These are phyloP conservation scores for Cydonia oblonga DNA, from an alignment of 331 rosid genomes.

Conservation along the genomic window DNA sequence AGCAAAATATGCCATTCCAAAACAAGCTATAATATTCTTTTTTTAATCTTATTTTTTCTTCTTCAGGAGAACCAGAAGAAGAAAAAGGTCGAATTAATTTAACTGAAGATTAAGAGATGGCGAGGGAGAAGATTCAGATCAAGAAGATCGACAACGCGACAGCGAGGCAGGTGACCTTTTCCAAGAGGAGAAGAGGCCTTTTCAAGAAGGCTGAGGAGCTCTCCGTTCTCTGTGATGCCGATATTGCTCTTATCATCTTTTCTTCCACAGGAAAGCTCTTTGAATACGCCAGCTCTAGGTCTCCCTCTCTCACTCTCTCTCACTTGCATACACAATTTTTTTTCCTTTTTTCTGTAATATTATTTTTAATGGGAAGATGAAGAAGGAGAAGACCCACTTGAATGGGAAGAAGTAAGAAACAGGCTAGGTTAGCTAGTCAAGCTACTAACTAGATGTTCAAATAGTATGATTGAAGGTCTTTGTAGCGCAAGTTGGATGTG, in stretches of 20 bases:
- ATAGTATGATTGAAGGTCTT: not conserved
- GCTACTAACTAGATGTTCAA: not conserved
- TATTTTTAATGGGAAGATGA: not conserved
- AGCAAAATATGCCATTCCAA: not conserved
- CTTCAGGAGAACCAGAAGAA: not conserved
- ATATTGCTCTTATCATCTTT: slow-evolving; percentile 72
- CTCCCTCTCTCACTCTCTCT: not conserved
- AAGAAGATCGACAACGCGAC: slow-evolving; percentile 86
- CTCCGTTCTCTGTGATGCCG: slow-evolving; percentile 87
- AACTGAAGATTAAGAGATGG: slow-evolving; percentile 30
- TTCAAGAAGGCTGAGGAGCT: slow-evolving; percentile 89
- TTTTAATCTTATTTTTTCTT: not conserved
- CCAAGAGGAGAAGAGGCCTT: slow-evolving; percentile 80
- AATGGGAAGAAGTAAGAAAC: not conserved
- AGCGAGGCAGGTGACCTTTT: slow-evolving; percentile 90
- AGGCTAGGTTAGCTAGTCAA: too few relatives aligned
- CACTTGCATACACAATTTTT: not conserved
- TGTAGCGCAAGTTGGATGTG: not conserved
- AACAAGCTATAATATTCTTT: not conserved
- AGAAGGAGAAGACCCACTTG: not conserved
- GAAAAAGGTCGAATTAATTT: not conserved
- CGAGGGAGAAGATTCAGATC: slow-evolving; percentile 91
- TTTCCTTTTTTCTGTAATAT: not conserved
- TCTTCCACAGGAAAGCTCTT: slow-evolving; percentile 82
- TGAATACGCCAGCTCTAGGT: slow-evolving; percentile 78